Evolutionary conservation across 306 rosid species (phyloP), one percentile per base, ranked within the genome.

Genomic region (Morella rubra): DNA sequence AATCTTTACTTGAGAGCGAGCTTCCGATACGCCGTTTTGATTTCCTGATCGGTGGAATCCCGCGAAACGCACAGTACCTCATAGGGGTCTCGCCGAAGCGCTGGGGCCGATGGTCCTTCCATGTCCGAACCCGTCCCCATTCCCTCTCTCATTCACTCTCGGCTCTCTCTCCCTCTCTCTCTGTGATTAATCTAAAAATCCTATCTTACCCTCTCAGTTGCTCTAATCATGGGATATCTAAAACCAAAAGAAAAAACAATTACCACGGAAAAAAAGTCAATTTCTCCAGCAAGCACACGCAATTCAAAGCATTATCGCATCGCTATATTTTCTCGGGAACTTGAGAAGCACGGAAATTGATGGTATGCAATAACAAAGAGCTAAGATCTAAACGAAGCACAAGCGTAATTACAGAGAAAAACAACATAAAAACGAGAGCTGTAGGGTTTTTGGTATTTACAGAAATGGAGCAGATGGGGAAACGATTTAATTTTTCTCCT

Each of bases 1-100:
- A 37, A 72, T 68, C 84, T 86, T 61, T 72, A 96, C 99, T 91
- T 96, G 84, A 96, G 97, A 82, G 99, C 99, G 53, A 96, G 99
- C 80, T 88, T 92, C 83, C 97, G 85, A 73, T 92, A 92, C 54
- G 99, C 97, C 44, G 97, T 83, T 90, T 96, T 96, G 22, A 96
- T 92, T 75, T 96, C 99, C 77, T 92, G 98, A 59, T 96, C 99
- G 71, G 86, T 79, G 19, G 97, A 89, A 24, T 92, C 99, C 64
- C 87, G 87, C 22, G 96, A 78, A 42, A 96, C 89, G 20, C 80
- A 72, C 75, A 96, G 85, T 1, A 96, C 97, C 85, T 92, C 97
- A n/a, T 96, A 96, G 7, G 99, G 99, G 81, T 96, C 99, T 52
- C 97, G 90, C 69, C 98, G 88, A 80, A 55, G 75, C 40, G 92